Percentiles rank a stretch among this genome's conserved stretches.
Conservation (phyloP, 106 monocot species). For the Dendrobium chrysotoxum region DNA sequence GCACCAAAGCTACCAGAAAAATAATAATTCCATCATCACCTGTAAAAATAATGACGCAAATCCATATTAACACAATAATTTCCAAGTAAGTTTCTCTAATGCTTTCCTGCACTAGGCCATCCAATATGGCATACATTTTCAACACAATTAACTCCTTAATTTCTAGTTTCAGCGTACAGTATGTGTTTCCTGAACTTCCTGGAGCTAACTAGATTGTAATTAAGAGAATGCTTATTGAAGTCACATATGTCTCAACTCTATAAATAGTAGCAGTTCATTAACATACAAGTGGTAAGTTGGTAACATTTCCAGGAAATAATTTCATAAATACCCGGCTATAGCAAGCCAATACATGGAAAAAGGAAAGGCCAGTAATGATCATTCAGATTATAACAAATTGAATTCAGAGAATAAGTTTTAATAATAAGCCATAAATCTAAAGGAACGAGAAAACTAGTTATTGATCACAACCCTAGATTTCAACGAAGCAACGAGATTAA, state of each 20-base stretch:
- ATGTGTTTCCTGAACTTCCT: background rate
- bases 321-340: background rate
- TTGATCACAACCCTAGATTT: background rate
- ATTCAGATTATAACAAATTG: background rate
- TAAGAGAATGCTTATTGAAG: background rate
- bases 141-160: background rate
- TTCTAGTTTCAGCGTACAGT: background rate
- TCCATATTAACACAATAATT: background rate
- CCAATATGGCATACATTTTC: background rate
- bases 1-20: background rate
- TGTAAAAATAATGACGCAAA: background rate
- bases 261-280: background rate
- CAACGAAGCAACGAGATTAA: background rate
- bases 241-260: background rate
- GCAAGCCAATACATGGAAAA: background rate
- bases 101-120: background rate
- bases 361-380: background rate
- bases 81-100: background rate
- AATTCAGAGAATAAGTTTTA: background rate
- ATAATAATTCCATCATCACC: background rate
- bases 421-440: background rate
- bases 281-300: background rate
- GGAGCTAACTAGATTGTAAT: background rate
- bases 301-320: background rate
- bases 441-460: background rate